Evolutionary conservation across 306 rosid genomes (phyloP).

Genomic region (Prunus armeniaca): DNA sequence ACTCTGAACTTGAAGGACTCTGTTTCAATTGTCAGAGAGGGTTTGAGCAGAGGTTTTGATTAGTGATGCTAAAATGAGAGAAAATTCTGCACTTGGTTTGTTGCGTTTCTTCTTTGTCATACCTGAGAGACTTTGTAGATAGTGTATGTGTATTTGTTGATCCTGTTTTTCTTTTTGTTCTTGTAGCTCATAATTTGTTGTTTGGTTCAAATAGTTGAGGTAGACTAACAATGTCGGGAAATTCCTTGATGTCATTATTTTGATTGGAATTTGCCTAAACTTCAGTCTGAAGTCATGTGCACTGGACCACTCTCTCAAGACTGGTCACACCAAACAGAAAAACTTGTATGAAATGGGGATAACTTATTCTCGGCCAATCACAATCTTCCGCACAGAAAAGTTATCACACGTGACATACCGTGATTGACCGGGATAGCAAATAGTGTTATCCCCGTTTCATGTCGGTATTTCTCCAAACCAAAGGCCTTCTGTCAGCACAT

Average conservation of each 20-base stretch:
- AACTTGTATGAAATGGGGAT: no score
- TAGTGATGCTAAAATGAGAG: background rate
- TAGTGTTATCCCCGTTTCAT: no score
- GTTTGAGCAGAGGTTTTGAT: constrained; percentile 11
- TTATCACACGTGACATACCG: no score
- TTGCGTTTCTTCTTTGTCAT: background rate
- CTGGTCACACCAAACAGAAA: background rate
- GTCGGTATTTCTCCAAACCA: background rate
- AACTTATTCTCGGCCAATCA: no score
- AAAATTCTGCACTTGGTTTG: background rate
- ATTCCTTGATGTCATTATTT: background rate
- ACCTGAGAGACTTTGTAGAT: background rate
- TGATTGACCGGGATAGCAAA: no score
- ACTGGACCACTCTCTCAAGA: background rate
- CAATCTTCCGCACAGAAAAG: no score
- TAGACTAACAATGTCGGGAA: background rate
- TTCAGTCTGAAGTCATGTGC: background rate
- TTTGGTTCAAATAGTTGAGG: background rate
- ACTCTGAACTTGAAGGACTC: constrained; percentile 12
- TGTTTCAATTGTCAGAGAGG: constrained; percentile 15
- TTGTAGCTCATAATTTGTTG: background rate
- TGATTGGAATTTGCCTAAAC: background rate
- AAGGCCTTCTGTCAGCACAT: background rate
- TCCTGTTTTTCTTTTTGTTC: background rate
- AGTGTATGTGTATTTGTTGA: background rate